Evolutionary conservation across 2,329 filamentous ascomycete species (phyloP), one percentile per base, ranked within the genome.

Genomic region (Sphaerostilbella broomeana): DNA sequence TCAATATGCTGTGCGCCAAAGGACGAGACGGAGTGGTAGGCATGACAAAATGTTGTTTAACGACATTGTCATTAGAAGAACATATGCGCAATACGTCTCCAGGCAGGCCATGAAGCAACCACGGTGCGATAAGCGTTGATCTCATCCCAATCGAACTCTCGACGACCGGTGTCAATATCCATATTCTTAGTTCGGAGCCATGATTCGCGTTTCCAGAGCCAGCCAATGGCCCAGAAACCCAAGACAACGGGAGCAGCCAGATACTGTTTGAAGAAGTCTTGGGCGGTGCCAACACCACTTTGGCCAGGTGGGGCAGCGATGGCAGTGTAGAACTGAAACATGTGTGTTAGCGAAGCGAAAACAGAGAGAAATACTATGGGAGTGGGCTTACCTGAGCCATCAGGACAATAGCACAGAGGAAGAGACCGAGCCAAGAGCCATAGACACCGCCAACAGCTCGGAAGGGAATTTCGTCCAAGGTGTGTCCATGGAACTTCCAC

Each of bases 131-230:
- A 65, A 25, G 62, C 69, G 55, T 80, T 72, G 60, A 81, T 79
- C 27, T 64, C 63, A 9, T 81, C 77, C 76, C 76, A 83, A 55
- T 84, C 73, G 42, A 82, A 69, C 59, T 78, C 73, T 47, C 80
- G 72, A 42, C 80, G 73, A 36, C 78, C 80, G 39, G 70, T 73
- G 55, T 85, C 80, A 40, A 86, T 68, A 50, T 86, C 81, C 48
- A 86, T 84, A 46, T 84, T 64, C 22, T 65, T 56, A 2, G 72
- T 65, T 24, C 59, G 68, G 43, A 81, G 63, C 73, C 75, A 83
- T 16, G 73, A 73, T 34, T 67, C 59, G 33, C 77, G 66, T 68
- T 85, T 85, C 81, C 80, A 85, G 45, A 76, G 31, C 55, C 73
- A 84, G 3, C 79, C 77, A 35, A 63, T 53, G 29, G 63, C 47